A percentile compares a stretch with the other conserved stretches of the same genome.
Conservation (phyloP, 257 asterid species). For the Schizonepeta tenuifolia region DNA sequence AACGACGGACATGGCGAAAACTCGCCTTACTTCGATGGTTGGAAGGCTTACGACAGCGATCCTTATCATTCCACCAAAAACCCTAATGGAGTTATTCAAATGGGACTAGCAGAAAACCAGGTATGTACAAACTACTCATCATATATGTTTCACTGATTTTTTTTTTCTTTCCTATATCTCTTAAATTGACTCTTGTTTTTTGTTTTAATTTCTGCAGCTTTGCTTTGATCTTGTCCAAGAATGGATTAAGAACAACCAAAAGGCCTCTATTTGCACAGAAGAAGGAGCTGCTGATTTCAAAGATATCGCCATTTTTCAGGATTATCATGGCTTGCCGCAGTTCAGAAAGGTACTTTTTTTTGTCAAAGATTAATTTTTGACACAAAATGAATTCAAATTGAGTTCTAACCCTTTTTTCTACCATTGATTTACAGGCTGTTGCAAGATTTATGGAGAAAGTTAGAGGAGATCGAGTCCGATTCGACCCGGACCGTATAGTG, state of each 20-base stretch:
- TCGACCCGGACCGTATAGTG: conserved; percentile 73
- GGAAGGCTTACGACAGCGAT: conserved; percentile 69
- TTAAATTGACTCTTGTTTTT: not conserved
- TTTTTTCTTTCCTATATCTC: no score
- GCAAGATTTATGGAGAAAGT: conserved; percentile 88
- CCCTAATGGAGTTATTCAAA: conserved; percentile 67
- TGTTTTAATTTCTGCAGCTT: conserved; percentile 43
- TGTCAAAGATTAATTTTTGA: not conserved
- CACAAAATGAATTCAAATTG: not conserved
- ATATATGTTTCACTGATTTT: no score
- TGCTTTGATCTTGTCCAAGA: conserved; percentile 66
- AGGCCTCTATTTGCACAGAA: conserved; percentile 62
- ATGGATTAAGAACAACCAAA: conserved; percentile 58
- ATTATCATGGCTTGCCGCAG: conserved; percentile 76
- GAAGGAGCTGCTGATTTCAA: conserved; percentile 58
- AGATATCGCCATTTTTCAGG: conserved; percentile 69
- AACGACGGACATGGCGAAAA: conserved; percentile 73
- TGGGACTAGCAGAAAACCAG: conserved; percentile 81
- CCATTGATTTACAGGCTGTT: conserved; percentile 55
- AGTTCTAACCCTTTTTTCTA: not conserved
- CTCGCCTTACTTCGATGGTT: conserved; percentile 70
- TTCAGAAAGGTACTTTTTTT: conserved; percentile 62
- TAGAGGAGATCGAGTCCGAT: conserved; percentile 65
- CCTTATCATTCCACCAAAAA: conserved; percentile 61
- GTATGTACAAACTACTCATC: no score